phyloP scores from a whole-genome alignment of 148 eudicot genomes.

The Rhododendron ferrugineum region DNA sequence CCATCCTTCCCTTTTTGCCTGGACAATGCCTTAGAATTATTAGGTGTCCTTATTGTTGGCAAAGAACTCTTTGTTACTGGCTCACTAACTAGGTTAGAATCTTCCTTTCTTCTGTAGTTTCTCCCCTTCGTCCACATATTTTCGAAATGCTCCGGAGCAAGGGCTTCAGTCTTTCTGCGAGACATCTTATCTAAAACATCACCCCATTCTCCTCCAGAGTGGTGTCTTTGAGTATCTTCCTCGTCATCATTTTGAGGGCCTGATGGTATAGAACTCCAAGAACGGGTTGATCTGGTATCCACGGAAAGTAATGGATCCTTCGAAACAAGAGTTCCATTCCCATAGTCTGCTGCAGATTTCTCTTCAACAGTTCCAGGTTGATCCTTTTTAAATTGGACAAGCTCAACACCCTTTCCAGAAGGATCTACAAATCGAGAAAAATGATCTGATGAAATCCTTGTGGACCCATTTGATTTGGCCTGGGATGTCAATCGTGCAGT shows the following conservation, averaged over 20 bases:
- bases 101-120: conserved; percentile 54
- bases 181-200: conserved; percentile 69
- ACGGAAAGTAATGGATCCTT: conserved; percentile 85
- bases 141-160: conserved; percentile 94
- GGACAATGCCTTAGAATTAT: conserved; percentile 29
- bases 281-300: conserved; percentile 75
- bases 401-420: conserved; percentile 82
- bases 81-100: conserved; percentile 18
- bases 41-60: conserved; percentile 18
- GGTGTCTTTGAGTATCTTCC: conserved; percentile 36
- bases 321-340: conserved; percentile 34
- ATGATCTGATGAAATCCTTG: conserved; percentile 52
- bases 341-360: conserved; percentile 27
- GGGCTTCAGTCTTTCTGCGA: conserved; percentile 71
- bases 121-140: conserved; percentile 97
- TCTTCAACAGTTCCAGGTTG: conserved; percentile 32
- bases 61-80: conserved; percentile 32
- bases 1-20: conserved; percentile 35
- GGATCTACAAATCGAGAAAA: conserved; percentile 68
- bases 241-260: conserved; percentile 33
- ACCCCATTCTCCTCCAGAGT: conserved; percentile 91
- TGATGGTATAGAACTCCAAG: conserved; percentile 61
- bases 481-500: conserved; percentile 26
- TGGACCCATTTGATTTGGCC: conserved; percentile 40
- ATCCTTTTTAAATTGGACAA: conserved; percentile 60